Evolutionary conservation across 495 filamentous ascomycete species (phyloP).

Genomic region (Neurospora sp.): DNA sequence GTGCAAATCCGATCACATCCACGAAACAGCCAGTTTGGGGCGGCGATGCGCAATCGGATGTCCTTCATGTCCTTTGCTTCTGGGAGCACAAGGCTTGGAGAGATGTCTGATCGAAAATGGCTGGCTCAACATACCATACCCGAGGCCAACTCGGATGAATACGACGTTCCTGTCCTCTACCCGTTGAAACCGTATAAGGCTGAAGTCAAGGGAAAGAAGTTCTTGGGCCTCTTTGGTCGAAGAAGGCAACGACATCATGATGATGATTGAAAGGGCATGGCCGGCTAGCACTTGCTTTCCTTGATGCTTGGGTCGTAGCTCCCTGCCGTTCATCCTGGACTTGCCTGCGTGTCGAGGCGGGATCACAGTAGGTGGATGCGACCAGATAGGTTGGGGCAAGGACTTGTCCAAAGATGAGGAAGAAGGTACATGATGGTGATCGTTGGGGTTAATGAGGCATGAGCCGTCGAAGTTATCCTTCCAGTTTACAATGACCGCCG

Average conservation of each 20-base stretch:
- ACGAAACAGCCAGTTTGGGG: not conserved
- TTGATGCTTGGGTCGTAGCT: not conserved
- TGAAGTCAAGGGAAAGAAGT: constrained; percentile 19
- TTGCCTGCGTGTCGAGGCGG: not conserved
- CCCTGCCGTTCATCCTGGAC: not conserved
- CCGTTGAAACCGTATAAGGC: constrained; percentile 21
- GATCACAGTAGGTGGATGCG: not conserved
- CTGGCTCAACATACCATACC: constrained; percentile 5
- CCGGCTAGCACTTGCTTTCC: not conserved
- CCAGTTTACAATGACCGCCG: not conserved
- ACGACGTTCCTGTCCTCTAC: constrained; percentile 20
- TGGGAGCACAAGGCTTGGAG: constrained; percentile 28
- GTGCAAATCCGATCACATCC: not conserved
- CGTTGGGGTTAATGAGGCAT: not conserved
- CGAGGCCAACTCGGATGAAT: constrained; percentile 14
- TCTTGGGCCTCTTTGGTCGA: constrained; percentile 20
- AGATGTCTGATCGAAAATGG: constrained; percentile 23
- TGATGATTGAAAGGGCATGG: not conserved
- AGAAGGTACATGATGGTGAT: not conserved
- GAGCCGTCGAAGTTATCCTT: not conserved
- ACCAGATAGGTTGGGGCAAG: not conserved
- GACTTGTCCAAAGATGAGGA: not conserved
- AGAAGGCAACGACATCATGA: constrained; percentile 1
- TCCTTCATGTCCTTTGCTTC: constrained; percentile 23
- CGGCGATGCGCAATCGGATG: constrained; percentile 11